Evolutionary conservation across 495 filamentous ascomycete species (phyloP), one percentile per base, ranked within the genome.

Genomic region (Elasticomyces elasticus): DNA sequence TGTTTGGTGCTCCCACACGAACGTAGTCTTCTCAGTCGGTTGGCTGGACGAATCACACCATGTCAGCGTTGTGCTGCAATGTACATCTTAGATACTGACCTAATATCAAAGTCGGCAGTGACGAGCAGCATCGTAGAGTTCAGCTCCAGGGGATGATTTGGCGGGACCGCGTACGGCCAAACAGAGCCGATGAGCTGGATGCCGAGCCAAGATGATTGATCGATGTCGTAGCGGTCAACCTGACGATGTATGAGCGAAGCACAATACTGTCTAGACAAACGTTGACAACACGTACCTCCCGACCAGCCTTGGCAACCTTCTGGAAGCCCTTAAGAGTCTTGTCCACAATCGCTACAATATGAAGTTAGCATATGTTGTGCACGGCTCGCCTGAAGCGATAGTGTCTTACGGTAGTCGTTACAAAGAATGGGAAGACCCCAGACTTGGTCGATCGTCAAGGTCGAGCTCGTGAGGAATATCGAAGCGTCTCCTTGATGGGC

Each of bases 161-260:
- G 12, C 7, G 48, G 48, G 17, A 23, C 46, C 11, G 28, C 2
- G 26, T 51, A 51, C 28, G 48, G 48, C 48, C 48, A 51, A 7
- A 27, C 48, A 9, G 48, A 24, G 9, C 48, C 25, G 27, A 38
- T 37, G 20, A 51, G 33, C 22, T 24, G 3, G 20, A 27, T 13
- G 11, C n/a, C 6, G n/a, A 51, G 20, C 28, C 48, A 37, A 1
- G 7, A 1, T n/a, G 48, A 51, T 27, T 40, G 48, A 17, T 51
- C 11, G 28, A 51, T 40, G 48, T 40, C 4, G 33, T 51, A 38
- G 11, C 22, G 25, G 28, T 51, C 48, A 23, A 51, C 48, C 48
- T 51, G 48, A 10, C 11, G 3, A 31, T 13, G 11, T 10, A 6
- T 48, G 13, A 48, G 45, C 45, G 1, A 9, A 2, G 45, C 45